Evolutionary conservation across 306 rosid genomes (phyloP).

Genomic region (Ormosia semicastrata): DNA sequence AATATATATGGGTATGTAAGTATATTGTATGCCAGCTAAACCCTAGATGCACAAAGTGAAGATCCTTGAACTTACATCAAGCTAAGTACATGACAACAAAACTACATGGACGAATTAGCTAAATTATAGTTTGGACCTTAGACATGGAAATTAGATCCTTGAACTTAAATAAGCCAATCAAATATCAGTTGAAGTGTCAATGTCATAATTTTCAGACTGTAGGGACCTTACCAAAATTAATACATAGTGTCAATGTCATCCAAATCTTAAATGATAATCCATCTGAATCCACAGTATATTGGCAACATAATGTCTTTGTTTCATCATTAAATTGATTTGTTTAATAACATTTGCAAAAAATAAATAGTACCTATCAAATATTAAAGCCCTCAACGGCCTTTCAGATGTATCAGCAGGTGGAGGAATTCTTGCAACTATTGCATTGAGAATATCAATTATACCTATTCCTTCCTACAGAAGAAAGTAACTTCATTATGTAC

Average conservation of each 20-base stretch:
- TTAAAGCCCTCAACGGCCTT: constrained; percentile 78
- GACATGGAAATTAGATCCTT: constrained; percentile 10
- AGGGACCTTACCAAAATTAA: constrained; percentile 16
- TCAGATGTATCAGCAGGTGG: constrained; percentile 69
- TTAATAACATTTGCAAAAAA: constrained; percentile 2
- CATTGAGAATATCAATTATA: constrained; percentile 71
- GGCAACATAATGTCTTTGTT: background rate
- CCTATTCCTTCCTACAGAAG: constrained; percentile 81
- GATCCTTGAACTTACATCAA: constrained; percentile 18
- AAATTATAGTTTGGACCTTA: background rate
- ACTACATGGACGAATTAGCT: constrained; percentile 1
- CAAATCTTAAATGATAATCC: constrained; percentile 14
- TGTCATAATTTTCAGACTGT: background rate
- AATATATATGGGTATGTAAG: too few species aligned
- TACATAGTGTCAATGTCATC: constrained; percentile 11
- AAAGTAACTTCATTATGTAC: constrained; percentile 20
- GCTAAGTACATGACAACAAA: background rate
- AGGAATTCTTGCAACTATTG: constrained; percentile 77
- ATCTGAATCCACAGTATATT: background rate
- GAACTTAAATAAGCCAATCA: constrained; percentile 14
- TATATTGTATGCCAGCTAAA: background rate
- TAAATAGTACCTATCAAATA: constrained; percentile 72
- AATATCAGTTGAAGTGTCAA: background rate
- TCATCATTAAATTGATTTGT: constrained; percentile 15
- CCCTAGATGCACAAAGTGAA: background rate